Evolutionary conservation across 805 yeast species (phyloP).

Genomic region (Clavispora santaluciae): DNA sequence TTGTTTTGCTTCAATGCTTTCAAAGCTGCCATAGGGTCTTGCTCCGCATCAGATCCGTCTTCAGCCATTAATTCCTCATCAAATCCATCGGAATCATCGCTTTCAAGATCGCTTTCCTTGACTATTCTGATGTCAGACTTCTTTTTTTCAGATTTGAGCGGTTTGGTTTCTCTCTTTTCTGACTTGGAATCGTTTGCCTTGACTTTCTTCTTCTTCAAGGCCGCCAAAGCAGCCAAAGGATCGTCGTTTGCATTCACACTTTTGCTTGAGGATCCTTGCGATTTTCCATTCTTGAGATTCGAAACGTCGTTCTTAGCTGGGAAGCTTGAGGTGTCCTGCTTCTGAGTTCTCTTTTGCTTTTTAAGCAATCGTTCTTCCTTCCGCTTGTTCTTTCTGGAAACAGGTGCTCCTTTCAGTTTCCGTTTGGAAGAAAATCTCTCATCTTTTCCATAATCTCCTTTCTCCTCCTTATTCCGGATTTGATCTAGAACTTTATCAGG

Average conservation of each 20-base stretch:
- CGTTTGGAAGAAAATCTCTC: constrained; percentile 20
- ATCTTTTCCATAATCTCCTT: constrained; percentile 40
- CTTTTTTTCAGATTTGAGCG: background rate
- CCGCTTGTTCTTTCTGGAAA: constrained; percentile 31
- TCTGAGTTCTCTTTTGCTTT: constrained; percentile 25
- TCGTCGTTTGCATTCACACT: constrained; percentile 19
- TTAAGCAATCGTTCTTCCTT: constrained; percentile 30
- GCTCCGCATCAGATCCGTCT: constrained; percentile 11
- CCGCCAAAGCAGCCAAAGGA: constrained; percentile 14
- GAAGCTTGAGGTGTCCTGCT: no score
- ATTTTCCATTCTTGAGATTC: constrained; percentile 8
- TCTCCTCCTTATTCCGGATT: constrained; percentile 37
- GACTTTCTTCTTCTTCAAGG: constrained; percentile 14
- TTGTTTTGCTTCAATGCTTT: constrained; percentile 15
- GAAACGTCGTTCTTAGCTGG: no score
- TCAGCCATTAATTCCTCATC: constrained; percentile 8
- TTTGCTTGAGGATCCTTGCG: background rate
- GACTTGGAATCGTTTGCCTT: background rate
- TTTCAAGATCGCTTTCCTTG: constrained; percentile 14
- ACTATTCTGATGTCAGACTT: constrained; percentile 18
- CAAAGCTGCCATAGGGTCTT: constrained; percentile 14
- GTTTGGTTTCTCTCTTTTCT: background rate
- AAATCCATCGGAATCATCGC: constrained; percentile 17
- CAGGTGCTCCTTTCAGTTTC: constrained; percentile 17
- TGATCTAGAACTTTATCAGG: constrained; percentile 55